Conservation (phyloP, 2,329 filamentous ascomycete species). For the Curvularia lunata region DNA sequence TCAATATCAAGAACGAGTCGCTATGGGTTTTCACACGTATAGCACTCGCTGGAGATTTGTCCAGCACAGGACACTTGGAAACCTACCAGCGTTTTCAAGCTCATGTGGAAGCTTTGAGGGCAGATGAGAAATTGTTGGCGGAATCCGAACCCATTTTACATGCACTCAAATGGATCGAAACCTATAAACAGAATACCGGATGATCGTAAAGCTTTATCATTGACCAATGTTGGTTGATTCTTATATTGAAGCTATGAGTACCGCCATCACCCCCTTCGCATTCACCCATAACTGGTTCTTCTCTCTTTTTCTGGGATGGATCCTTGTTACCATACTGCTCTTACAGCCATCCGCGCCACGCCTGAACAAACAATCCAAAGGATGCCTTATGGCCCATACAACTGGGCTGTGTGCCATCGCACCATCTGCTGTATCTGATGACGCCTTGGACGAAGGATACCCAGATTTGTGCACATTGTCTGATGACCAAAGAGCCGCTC, state of each 20-base stretch:
- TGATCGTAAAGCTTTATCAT: slow-evolving; percentile 1
- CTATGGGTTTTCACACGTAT: slow-evolving; percentile 45
- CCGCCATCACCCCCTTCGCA: slow-evolving; percentile 20
- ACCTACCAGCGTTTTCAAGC: slow-evolving; percentile 17
- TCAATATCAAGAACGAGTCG: slow-evolving; percentile 38
- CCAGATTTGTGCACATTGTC: background rate
- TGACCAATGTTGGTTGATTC: background rate
- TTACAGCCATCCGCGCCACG: background rate
- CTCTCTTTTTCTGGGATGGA: background rate
- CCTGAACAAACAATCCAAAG: slow-evolving; percentile 12
- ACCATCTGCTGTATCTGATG: slow-evolving; percentile 11
- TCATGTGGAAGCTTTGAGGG: slow-evolving; percentile 12
- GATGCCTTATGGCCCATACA: background rate
- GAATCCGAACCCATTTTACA: slow-evolving; percentile 13
- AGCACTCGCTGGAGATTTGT: slow-evolving; percentile 24
- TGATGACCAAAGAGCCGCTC: slow-evolving; percentile 12
- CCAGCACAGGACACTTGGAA: slow-evolving; percentile 16
- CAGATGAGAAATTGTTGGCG: background rate
- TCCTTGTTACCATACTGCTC: background rate
- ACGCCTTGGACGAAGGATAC: slow-evolving; percentile 5
- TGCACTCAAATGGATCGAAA: slow-evolving; percentile 27
- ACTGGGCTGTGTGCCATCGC: background rate
- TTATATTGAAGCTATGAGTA: slow-evolving; percentile 25
- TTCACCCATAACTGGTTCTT: slow-evolving; percentile 16
- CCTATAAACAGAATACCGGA: slow-evolving; percentile 5